Base-by-base conservation (phyloP, 805 yeast genomes). In the Nakazawaea populi region DNA sequence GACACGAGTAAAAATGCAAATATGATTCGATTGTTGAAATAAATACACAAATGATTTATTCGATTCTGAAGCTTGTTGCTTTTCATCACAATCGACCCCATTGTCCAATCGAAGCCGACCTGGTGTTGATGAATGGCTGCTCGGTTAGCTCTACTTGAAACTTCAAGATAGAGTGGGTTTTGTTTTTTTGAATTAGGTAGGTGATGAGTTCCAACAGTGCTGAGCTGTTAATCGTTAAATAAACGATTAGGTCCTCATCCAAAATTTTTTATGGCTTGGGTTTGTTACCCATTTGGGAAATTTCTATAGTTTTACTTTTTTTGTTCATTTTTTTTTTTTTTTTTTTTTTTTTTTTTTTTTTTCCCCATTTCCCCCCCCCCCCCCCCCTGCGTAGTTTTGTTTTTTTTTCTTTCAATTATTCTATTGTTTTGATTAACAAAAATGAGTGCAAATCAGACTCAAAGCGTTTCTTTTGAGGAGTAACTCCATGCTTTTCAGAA, bases 21-120 rank as follows among this genome's bases (percentile, higher is more conserved):
- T 24, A 42, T 41, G 46, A 47, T 31, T 46, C 30, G 24, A 18
- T 35, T 47, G 27, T 47, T 41, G 7, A 47, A 30, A 40, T 40
- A 47, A 4, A 44, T 28, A 6, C 34, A 35, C 10, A 44, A 27
- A 24, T 27, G 41, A 11, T 14, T 44, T 37, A 44, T 34, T 6
- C 31, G 38, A 30, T 14, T 43, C 27, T 43, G 46, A 34, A 43
- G 39, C 14, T 43, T 43, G 30, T 34, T 43, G 30, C 34, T 43
- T 14, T 11, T 43, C 30, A 32, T 27, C 14, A 43, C 12, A 7
- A 43, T 18, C 6, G 12, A 11, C 10, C 11, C 38, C 39, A 32
- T 32, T 11, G 7, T 30, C 10, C 10, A 40, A 2, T 32, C 35
- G 8, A 32, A 18, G 24, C 24, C 24, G 24, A 18, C 24, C 24